Conservation (phyloP, 495 filamentous ascomycete species). For the Penicillium soppii region DNA sequence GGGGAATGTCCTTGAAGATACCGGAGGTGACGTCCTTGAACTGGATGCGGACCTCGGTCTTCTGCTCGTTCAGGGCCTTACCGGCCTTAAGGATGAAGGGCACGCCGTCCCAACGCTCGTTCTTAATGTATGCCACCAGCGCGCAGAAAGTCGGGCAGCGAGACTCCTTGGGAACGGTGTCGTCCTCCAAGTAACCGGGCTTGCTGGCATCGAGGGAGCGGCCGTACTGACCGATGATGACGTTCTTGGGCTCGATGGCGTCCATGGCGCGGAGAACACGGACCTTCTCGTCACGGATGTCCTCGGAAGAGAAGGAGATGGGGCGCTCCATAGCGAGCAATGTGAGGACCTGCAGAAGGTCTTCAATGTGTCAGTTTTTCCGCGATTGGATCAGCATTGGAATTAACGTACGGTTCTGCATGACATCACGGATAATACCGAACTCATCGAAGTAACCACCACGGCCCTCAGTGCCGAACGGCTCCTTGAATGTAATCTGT, state of each 20-base stretch:
- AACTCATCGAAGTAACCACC: slow-evolving; percentile 99
- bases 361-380: slow-evolving; percentile 36
- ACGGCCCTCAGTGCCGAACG: slow-evolving; percentile 98
- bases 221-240: slow-evolving; percentile 99
- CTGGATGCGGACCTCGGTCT: slow-evolving; percentile 99
- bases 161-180: slow-evolving; percentile 96
- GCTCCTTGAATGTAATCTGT: slow-evolving; percentile 97
- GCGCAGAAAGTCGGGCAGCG: slow-evolving; percentile 98
- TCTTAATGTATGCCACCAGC: slow-evolving; percentile 97
- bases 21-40: slow-evolving; percentile 99
- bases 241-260: slow-evolving; percentile 97
- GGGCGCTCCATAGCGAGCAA: slow-evolving; percentile 97
- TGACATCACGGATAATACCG: slow-evolving; percentile 98
- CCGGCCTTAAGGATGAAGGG: slow-evolving; percentile 99
- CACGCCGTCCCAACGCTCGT: slow-evolving; percentile 99
- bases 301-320: slow-evolving; percentile 96
- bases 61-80: slow-evolving; percentile 99
- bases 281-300: slow-evolving; percentile 98
- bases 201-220: slow-evolving; percentile 96
- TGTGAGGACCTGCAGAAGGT: slow-evolving; percentile 93
- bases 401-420: slow-evolving; percentile 75
- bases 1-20: slow-evolving; percentile 99
- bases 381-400: neutral
- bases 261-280: slow-evolving; percentile 92
- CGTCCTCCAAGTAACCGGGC: slow-evolving; percentile 97